Evolutionary conservation across 1,284 basidiomycete genomes (phyloP), one percentile per base, ranked within the genome.

Genomic region (Sphagnurus paluster): DNA sequence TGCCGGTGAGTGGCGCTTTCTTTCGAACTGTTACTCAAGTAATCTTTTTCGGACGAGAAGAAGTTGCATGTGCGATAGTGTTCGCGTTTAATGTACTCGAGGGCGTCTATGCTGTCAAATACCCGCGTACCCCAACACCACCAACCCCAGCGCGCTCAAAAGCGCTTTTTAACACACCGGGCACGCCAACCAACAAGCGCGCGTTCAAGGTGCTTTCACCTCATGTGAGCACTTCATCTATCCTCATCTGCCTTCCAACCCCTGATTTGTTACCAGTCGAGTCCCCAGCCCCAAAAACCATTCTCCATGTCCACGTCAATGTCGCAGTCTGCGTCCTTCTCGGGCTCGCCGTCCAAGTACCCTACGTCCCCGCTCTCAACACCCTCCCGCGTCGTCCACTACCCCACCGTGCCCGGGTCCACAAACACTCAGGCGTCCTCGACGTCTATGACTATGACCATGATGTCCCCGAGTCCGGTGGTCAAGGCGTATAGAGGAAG

Each of bases 201-300:
- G 48, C 64, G 1, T 70, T 71, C 48, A 64, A 54, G 47, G 39
- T 64, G 5, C 60, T 79, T n/a, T 74, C 78, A 9, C 75, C 79
- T 7, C 68, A 68, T 28, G 79, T 78, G 49, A 47, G 75, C 62
- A 16, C 25, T 29, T n/a, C 24, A 11, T 14, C 4, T 8, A 10
- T 40, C 50, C 13, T 9, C 6, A 38, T 28, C 5, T 10, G 2
- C 23, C 19, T 5, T 36, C 2, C 6, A 4, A 21, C 3, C 36
- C 17, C 16, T 37, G 16, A 25, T 17, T 24, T 25, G 14, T 43
- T 21, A 20, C 20, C 47, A 81, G 77, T 65, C 76, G 26, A 77
- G 68, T 40, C 78, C 80, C 6, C 77, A 79, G 52, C 61, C 64
- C 0, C 80, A 82, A 56, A 80, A 76, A 53, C 66, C 79, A 1